Evolutionary conservation across 441 rosid genomes (phyloP), one percentile per base, ranked within the genome.

Genomic region (Aquilaria agallochum): DNA sequence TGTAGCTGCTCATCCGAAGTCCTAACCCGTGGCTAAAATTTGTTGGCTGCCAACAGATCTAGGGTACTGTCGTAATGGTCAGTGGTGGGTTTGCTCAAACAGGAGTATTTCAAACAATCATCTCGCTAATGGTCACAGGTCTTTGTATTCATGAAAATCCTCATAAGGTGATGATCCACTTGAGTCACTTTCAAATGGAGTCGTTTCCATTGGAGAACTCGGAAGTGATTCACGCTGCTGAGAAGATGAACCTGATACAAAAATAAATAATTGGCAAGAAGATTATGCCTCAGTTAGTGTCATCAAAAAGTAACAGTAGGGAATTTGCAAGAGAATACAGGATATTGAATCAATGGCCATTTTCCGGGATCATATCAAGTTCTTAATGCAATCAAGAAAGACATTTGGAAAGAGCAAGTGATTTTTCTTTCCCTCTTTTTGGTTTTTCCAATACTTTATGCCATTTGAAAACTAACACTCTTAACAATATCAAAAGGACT

Each of bases 81-180:
- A 36, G 6, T 8, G 42, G 7, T 36, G 42, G 42, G 7, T 31
- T n/a, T 62, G 53, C 48, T 59, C 59, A 50, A 36, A 14, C 50
- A 31, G 5, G 59, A 62, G 14, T 44, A 64, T 55, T 48, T 56
- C 32, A 50, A 55, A 51, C 4, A 55, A 48, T 65, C 53, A 31
- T 55, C 63, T 58, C 27, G 50, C 47, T 34, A 45, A 45, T 50
- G 63, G 52, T 31, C 53, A 60, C 47, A 20, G 55, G 10, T 27
- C 40, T 27, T 56, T 67, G 66, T 78, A 78, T 50, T 87, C 97
- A 0, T 76, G 80, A 52, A 82, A 83, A 77, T 95, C 99, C 80
- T 90, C 97, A 31, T 80, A 87, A n/a, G 96, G 86, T 4, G 95
- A 85, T 55, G 96, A 88, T 53, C 82, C 94, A 45, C 95, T 74